These are phyloP conservation scores for Phytophthora citrophthora DNA, from an alignment of 352 stramenopile genomes.

Conservation along the genomic window DNA sequence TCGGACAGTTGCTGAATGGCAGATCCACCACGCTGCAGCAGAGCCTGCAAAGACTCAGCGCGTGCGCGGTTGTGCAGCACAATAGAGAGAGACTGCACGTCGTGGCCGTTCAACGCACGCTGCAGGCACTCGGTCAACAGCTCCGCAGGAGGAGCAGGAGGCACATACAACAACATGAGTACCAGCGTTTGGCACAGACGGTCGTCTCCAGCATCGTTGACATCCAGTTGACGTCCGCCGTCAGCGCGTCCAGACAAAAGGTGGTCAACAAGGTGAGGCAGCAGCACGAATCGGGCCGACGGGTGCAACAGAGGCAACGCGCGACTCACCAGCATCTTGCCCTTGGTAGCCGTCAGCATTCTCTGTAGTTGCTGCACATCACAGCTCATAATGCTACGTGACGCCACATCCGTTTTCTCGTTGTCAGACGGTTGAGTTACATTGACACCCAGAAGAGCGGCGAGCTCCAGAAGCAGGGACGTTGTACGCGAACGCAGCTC, in stretches of 20 bases:
- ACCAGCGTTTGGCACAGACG: conserved; percentile 82
- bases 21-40: conserved; percentile 71
- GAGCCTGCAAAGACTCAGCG: conserved; percentile 72
- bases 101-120: conserved; percentile 62
- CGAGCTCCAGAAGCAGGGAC: conserved; percentile 71
- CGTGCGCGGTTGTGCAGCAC: conserved; percentile 80
- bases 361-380: conserved; percentile 58
- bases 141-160: conserved; percentile 66
- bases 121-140: conserved; percentile 72
- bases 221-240: conserved; percentile 31
- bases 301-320: conserved; percentile 80
- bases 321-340: conserved; percentile 79
- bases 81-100: conserved; percentile 61
- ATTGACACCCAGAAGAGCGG: conserved; percentile 62
- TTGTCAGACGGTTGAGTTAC: conserved; percentile 23
- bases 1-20: conserved; percentile 60
- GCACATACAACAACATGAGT: conserved; percentile 82
- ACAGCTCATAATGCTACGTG: conserved; percentile 46
- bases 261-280: conserved; percentile 71
- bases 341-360: conserved; percentile 69
- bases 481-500: conserved; percentile 75
- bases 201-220: conserved; percentile 56
- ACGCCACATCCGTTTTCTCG: conserved; percentile 2
- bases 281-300: conserved; percentile 77
- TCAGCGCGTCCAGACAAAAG: conserved; percentile 57